Evolutionary conservation across 768 basidiomycete genomes (phyloP).

Genomic region (Boletales sp.): DNA sequence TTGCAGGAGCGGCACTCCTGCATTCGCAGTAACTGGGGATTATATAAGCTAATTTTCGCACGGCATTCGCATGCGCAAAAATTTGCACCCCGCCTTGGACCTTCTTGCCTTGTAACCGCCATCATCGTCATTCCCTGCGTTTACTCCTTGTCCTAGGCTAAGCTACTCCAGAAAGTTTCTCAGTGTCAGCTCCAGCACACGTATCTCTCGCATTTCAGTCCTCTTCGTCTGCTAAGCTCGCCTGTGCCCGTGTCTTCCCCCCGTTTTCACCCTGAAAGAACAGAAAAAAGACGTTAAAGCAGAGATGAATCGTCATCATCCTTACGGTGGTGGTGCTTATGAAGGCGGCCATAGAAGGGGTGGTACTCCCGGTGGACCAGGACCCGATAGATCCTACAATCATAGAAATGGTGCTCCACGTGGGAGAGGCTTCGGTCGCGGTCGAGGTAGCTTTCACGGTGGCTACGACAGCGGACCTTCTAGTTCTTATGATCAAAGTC

Average conservation of each 20-base stretch:
- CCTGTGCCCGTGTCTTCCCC: constrained; percentile 18
- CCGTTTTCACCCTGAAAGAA: constrained; percentile 26
- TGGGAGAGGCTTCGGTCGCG: constrained; percentile 50
- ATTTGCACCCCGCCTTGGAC: constrained; percentile 22
- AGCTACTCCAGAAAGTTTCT: constrained; percentile 24
- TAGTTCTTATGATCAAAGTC: constrained; percentile 61
- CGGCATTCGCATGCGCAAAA: constrained; percentile 27
- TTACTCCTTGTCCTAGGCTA: constrained; percentile 20
- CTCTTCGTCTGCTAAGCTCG: constrained; percentile 23
- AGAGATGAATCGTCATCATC: constrained; percentile 88
- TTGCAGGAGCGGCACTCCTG: constrained; percentile 2
- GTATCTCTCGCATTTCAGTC: constrained; percentile 16
- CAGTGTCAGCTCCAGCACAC: constrained; percentile 16
- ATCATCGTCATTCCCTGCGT: constrained; percentile 32
- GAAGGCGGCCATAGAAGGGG: constrained; percentile 62
- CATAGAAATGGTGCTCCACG: constrained; percentile 55
- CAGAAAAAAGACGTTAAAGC: constrained; percentile 15
- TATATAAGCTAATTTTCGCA: constrained; percentile 29
- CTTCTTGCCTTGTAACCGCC: constrained; percentile 32
- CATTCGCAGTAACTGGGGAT: constrained; percentile 12
- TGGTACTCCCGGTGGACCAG: constrained; percentile 61
- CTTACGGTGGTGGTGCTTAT: constrained; percentile 64
- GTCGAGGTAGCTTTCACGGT: constrained; percentile 52
- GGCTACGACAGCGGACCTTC: constrained; percentile 54
- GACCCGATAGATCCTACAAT: constrained; percentile 67